Evolutionary conservation across 805 yeast genomes (phyloP), one percentile per base, ranked within the genome.

Genomic region (Isabelozyma rhagii): DNA sequence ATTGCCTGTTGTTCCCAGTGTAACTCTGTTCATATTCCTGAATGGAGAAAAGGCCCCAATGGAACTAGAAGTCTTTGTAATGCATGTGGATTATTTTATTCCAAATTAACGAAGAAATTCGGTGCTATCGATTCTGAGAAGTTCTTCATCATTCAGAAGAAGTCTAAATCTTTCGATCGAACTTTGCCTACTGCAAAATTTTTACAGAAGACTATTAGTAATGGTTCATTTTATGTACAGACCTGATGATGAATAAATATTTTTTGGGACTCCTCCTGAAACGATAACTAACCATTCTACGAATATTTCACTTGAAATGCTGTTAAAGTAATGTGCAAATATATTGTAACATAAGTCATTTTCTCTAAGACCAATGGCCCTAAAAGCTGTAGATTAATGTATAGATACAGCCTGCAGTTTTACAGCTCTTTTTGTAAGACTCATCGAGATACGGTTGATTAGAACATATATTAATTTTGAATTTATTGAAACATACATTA

Each of bases 41-140:
- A 92, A 66, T 91, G 97, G 97, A 77, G 97, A 61, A 75, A 86
- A 52, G 97, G 97, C 0, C 97, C 97, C 0, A 79, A 81, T 50
- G 96, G 96, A 0, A 81, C 84, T 4, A 78, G 89, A 58, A 87
- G 93, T 0, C 72, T 91, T 51, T 91, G 97, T 68, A 91, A 91
- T 66, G 97, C 97, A 0, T 92, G 97, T 69, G 97, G 97, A 0
- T 71, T 92, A 44, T 87, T 83, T 58, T 85, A 79, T 60, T 76
- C 86, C 13, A 87, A 87, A 59, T 61, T 87, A 48, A 69, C 76
- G 4, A 83, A 76, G 55, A 78, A 72, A 51, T 64, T 71, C 51
- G 84, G 83, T 1, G 47, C 55, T 3, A 66, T 65, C 5, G 71
- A 60, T 29, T 83, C 83, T 5, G 72, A 68, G 11, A 59, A 55